Evolutionary conservation across 2,329 filamentous ascomycete genomes (phyloP).

Genomic region (Dactylella cylindrospora): DNA sequence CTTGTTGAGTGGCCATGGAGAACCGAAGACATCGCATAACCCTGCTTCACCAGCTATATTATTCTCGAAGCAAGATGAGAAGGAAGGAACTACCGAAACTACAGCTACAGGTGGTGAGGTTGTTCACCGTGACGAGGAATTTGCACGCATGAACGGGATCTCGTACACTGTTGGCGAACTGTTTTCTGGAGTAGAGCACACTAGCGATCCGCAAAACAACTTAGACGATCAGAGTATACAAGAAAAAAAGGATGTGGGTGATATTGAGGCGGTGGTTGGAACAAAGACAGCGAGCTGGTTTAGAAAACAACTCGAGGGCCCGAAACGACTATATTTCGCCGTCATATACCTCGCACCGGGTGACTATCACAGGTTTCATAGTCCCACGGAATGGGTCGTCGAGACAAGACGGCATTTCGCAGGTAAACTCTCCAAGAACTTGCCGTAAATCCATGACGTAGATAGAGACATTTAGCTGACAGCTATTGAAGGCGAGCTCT

Average conservation of each 20-base stretch:
- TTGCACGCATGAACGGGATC: conserved; percentile 91
- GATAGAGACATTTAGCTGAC: too few species aligned
- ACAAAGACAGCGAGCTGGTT: conserved; percentile 49
- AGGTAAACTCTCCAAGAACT: conserved; percentile 54
- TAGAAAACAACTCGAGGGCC: conserved; percentile 36
- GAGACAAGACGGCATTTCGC: conserved; percentile 95
- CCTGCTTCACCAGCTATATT: conserved; percentile 49
- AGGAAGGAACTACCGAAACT: conserved; percentile 49
- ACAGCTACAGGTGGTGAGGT: conserved; percentile 60
- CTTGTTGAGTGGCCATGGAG: conserved; percentile 64
- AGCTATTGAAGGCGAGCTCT: conserved; percentile 67
- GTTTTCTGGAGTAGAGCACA: conserved; percentile 68
- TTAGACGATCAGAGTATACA: conserved; percentile 22
- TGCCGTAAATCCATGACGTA: too few species aligned
- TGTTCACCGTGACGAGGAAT: conserved; percentile 82
- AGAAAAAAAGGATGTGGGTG: conserved; percentile 8
- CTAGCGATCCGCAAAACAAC: conserved; percentile 43
- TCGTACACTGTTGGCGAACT: conserved; percentile 88
- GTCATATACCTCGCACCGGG: conserved; percentile 96
- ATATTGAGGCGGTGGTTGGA: conserved; percentile 46
- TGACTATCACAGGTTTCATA: conserved; percentile 98
- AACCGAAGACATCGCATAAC: conserved; percentile 57
- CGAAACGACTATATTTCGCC: conserved; percentile 79
- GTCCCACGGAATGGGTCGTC: conserved; percentile 90
- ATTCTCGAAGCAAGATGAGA: conserved; percentile 49